A percentile compares a stretch with the other conserved stretches of the same genome.
Conservation (phyloP, 352 stramenopile species). For the Pelagophyceae sp. region DNA sequence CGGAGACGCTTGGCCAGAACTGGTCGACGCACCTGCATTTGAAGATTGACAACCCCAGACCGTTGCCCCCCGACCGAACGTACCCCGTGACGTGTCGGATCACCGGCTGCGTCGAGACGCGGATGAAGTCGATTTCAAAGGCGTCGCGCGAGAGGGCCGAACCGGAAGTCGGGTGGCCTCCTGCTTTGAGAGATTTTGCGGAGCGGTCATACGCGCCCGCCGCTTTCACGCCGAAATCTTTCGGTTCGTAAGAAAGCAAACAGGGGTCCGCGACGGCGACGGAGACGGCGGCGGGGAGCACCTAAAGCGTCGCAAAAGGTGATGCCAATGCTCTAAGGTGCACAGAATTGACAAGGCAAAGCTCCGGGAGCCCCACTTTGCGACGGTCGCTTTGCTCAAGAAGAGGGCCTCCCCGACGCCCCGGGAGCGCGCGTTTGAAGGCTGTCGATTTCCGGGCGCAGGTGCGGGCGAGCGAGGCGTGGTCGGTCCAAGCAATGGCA, state of each 20-base stretch:
- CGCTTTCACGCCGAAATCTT: background rate
- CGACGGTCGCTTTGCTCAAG: too few species aligned
- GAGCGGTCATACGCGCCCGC: background rate
- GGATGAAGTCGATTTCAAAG: slow-evolving; percentile 26
- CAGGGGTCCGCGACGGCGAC: slow-evolving; percentile 3
- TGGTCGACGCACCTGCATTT: slow-evolving; percentile 30
- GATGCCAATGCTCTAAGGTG: too few species aligned
- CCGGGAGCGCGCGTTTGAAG: too few species aligned
- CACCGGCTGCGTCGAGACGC: slow-evolving; percentile 8
- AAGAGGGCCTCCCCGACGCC: too few species aligned
- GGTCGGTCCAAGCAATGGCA: background rate
- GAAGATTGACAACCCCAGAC: too few species aligned
- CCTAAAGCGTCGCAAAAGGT: too few species aligned
- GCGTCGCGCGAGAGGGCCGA: background rate
- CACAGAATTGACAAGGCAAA: too few species aligned
- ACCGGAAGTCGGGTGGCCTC: background rate
- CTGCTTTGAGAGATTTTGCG: background rate
- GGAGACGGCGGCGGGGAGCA: background rate
- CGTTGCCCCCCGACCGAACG: too few species aligned
- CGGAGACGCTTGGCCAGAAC: slow-evolving; percentile 18
- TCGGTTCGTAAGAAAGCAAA: background rate
- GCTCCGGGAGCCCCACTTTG: too few species aligned
- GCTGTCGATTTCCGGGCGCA: too few species aligned
- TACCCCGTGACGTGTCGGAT: slow-evolving; percentile 24
- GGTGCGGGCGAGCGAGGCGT: slow-evolving; percentile 2